A percentile compares a stretch with the other conserved stretches of the same genome.
These are phyloP conservation scores for Auricularia auricula-judae DNA, from an alignment of 768 basidiomycete genomes.

Conservation along the genomic window DNA sequence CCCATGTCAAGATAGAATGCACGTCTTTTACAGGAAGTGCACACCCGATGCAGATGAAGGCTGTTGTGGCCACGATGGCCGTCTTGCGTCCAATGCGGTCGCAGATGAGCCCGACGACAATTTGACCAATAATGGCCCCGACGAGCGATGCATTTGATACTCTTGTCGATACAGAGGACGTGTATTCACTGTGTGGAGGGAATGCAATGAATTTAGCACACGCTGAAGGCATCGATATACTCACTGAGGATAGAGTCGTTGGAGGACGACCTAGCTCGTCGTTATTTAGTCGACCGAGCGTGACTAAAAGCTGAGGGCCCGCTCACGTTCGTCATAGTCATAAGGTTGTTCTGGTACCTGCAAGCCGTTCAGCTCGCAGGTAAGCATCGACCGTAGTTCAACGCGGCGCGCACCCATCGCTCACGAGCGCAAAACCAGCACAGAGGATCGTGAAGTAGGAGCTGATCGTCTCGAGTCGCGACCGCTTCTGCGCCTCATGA, in stretches of 20 bases:
- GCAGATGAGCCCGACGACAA: conserved; percentile 54
- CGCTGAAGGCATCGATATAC: too few species aligned
- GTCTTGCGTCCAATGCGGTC: conserved; percentile 63
- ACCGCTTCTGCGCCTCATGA: conserved; percentile 8
- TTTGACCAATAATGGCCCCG: conserved; percentile 51
- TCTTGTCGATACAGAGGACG: conserved; percentile 47
- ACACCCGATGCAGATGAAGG: conserved; percentile 52
- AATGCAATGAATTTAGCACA: not conserved
- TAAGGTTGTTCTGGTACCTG: conserved; percentile 57
- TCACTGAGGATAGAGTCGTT: conserved; percentile 43
- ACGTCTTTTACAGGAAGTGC: not conserved
- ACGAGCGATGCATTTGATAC: conserved; percentile 63
- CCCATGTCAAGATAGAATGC: not conserved
- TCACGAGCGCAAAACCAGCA: conserved; percentile 54
- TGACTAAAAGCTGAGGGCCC: conserved; percentile 16
- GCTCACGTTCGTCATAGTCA: conserved; percentile 48
- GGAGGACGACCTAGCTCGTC: conserved; percentile 50
- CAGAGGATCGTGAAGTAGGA: conserved; percentile 54
- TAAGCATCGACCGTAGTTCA: conserved; percentile 4
- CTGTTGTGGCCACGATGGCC: conserved; percentile 61
- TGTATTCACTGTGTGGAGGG: conserved; percentile 29
- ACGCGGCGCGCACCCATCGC: conserved; percentile 40
- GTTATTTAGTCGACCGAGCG: not conserved
- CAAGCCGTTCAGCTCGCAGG: not conserved
- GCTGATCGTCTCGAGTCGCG: conserved; percentile 37